Evolutionary conservation across 73 alveolate species (phyloP).

Genomic region (Paramecium tetraurelia): DNA sequence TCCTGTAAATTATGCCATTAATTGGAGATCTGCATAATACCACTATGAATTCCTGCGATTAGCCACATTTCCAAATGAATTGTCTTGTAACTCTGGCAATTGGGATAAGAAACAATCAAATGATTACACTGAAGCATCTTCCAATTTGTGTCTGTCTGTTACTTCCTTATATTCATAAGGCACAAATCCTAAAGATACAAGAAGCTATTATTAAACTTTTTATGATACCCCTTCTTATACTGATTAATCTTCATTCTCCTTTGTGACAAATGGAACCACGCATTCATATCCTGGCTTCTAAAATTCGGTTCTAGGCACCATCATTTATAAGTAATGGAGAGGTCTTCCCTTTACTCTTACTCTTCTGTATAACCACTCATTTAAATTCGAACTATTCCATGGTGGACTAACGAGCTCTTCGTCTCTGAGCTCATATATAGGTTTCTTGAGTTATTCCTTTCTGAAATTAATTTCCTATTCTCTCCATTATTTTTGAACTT

Average conservation of each 20-base stretch:
- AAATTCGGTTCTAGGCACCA: slow-evolving; percentile 34
- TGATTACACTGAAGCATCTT: neutral
- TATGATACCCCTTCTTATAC: slow-evolving; percentile 44
- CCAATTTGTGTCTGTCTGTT: neutral
- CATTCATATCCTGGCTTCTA: slow-evolving; percentile 52
- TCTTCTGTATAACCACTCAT: slow-evolving; percentile 61
- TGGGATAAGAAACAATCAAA: neutral
- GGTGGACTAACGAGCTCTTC: slow-evolving; percentile 61
- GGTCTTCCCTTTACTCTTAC: slow-evolving; percentile 63
- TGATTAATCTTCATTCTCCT: slow-evolving; percentile 45
- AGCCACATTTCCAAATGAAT: neutral
- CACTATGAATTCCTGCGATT: neutral
- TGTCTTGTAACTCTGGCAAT: slow-evolving; percentile 37
- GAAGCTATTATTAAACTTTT: neutral
- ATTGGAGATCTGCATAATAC: slow-evolving; percentile 10
- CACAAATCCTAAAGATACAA: slow-evolving; percentile 41
- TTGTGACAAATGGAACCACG: slow-evolving; percentile 59
- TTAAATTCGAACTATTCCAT: slow-evolving; percentile 25
- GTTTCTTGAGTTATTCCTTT: slow-evolving; percentile 47
- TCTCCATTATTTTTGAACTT: neutral
- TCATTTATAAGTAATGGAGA: slow-evolving; percentile 53
- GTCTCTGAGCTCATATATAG: slow-evolving; percentile 48
- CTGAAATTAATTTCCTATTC: neutral
- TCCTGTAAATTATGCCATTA: neutral
- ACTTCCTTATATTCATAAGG: slow-evolving; percentile 29